phyloP scores from a whole-genome alignment of 2,329 filamentous ascomycete species.

The Eutypella sp. region DNA sequence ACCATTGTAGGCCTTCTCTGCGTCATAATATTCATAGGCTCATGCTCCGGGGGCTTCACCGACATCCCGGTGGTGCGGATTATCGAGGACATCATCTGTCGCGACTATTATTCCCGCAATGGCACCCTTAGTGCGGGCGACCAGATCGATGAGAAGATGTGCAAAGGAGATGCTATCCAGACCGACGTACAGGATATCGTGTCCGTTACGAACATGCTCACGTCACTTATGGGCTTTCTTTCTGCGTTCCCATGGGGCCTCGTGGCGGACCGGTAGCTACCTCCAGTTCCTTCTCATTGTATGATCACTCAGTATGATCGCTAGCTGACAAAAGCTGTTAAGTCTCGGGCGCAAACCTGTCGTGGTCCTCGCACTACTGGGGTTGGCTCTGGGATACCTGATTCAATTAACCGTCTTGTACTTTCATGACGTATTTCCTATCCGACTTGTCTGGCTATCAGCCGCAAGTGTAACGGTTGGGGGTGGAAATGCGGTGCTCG shows the following conservation, averaged over 20 bases:
- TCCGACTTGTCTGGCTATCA: conserved; percentile 30
- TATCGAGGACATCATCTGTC: conserved; percentile 34
- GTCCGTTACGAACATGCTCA: conserved; percentile 24
- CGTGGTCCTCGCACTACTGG: conserved; percentile 26
- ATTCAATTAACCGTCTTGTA: conserved; percentile 26
- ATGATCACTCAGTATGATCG: not conserved
- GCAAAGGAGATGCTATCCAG: conserved; percentile 31
- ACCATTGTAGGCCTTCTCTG: conserved; percentile 29
- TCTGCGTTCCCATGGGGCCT: conserved; percentile 35
- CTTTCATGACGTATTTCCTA: conserved; percentile 27
- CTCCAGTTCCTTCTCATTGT: not conserved
- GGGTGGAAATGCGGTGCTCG: conserved; percentile 29
- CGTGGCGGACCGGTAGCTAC: conserved; percentile 21
- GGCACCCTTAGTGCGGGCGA: conserved; percentile 5
- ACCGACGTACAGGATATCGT: conserved; percentile 30
- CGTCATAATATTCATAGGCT: conserved; percentile 26
- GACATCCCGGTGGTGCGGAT: conserved; percentile 28
- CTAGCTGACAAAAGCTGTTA: not conserved
- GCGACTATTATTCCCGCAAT: conserved; percentile 26
- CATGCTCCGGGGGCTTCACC: conserved; percentile 24
- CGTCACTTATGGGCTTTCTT: conserved; percentile 27
- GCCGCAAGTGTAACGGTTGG: conserved; percentile 28
- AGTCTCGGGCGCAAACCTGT: conserved; percentile 33
- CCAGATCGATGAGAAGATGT: conserved; percentile 32
- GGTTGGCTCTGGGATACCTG: conserved; percentile 20